Conservation (phyloP, 1,284 basidiomycete genomes). For the Papiliotrema terrestris region DNA sequence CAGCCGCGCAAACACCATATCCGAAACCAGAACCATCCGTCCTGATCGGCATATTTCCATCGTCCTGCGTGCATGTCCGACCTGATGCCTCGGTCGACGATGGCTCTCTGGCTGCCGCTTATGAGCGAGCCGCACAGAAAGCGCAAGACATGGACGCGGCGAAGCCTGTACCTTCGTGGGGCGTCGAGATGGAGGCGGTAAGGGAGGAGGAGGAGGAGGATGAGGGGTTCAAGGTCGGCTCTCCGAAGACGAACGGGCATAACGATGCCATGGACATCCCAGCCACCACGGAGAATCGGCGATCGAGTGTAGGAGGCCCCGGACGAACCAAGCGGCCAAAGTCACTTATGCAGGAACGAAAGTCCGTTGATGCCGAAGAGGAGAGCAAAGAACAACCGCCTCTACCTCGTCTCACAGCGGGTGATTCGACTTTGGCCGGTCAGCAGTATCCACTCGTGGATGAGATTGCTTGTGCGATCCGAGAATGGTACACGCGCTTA, state of each 20-base stretch:
- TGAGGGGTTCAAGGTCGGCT: conserved; percentile 20
- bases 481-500: conserved; percentile 86
- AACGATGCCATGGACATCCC: neutral
- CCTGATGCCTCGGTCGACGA: conserved; percentile 87
- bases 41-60: conserved; percentile 93
- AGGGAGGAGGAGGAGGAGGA: conserved; percentile 70
- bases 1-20: conserved; percentile 28
- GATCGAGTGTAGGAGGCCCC: neutral
- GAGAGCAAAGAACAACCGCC: conserved; percentile 74
- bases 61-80: conserved; percentile 81
- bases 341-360: conserved; percentile 25
- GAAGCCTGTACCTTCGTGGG: conserved; percentile 2
- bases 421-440: conserved; percentile 83
- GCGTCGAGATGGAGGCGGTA: conserved; percentile 58
- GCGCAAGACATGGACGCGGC: conserved; percentile 24
- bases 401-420: conserved; percentile 85
- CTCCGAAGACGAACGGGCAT: neutral
- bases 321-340: conserved; percentile 26
- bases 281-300: neutral
- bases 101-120: conserved; percentile 66
- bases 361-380: conserved; percentile 6
- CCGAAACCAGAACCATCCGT: conserved; percentile 63
- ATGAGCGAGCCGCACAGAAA: conserved; percentile 26
- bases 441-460: conserved; percentile 84
- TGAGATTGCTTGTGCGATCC: conserved; percentile 91